Conservation (phyloP, 2,329 filamentous ascomycete genomes). For the Phaeosphaeriaceae sp. region DNA sequence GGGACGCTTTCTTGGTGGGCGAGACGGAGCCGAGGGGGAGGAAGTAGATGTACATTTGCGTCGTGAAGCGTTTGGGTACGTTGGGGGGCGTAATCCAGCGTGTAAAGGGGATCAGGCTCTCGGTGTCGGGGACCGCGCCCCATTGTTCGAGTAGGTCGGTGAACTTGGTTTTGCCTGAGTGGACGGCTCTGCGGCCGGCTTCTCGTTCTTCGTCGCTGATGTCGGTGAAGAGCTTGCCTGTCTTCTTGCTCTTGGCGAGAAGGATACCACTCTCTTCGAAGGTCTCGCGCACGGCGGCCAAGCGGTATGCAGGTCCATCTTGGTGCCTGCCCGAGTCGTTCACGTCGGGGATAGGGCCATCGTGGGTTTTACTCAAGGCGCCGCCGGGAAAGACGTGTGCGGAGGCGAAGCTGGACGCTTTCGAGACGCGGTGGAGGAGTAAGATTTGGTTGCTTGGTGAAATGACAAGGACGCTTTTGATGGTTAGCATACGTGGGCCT, state of each 20-base stretch:
- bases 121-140: constrained; percentile 70
- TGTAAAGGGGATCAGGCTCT: constrained; percentile 79
- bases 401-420: constrained; percentile 83
- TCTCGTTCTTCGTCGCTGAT: constrained; percentile 68
- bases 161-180: constrained; percentile 71
- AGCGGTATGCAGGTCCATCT: constrained; percentile 77
- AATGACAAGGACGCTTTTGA: constrained; percentile 76
- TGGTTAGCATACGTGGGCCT: constrained; percentile 2
- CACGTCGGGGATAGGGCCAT: constrained; percentile 65
- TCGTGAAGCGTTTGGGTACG: constrained; percentile 80
- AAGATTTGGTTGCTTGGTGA: constrained; percentile 88
- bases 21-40: constrained; percentile 64
- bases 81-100: constrained; percentile 86
- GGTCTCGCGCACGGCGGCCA: constrained; percentile 85
- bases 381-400: constrained; percentile 97
- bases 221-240: constrained; percentile 64
- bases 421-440: constrained; percentile 83
- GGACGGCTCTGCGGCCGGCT: constrained; percentile 71
- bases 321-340: constrained; percentile 66
- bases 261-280: constrained; percentile 96
- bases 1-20: constrained; percentile 40
- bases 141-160: constrained; percentile 66
- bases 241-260: constrained; percentile 65
- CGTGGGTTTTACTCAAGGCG: constrained; percentile 78
- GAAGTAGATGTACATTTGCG: constrained; percentile 96